Evolutionary conservation across 192 early-diverging fungal genomes (phyloP).

Genomic region (Mortierella claussenii): DNA sequence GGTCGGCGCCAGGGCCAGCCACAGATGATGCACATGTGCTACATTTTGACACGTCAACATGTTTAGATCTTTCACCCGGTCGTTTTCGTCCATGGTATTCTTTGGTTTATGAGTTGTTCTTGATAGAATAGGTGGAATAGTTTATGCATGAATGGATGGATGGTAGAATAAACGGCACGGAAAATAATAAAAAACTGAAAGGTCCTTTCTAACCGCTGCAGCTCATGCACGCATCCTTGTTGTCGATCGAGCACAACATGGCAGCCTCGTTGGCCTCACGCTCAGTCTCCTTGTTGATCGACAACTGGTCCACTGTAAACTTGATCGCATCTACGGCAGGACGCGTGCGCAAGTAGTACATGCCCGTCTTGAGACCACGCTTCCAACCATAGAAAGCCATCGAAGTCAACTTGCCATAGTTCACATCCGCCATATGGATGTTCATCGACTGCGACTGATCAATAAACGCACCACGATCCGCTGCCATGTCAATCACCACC

Average conservation of each 20-base stretch:
- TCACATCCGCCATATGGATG: constrained; percentile 94
- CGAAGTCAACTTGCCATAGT: constrained; percentile 91
- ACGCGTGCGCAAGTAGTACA: constrained; percentile 97
- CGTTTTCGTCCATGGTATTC: too few species aligned
- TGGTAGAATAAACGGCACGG: not conserved
- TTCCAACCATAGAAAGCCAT: constrained; percentile 99
- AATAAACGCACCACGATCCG: constrained; percentile 96
- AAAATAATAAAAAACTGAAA: constrained; percentile 5
- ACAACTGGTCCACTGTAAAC: constrained; percentile 92
- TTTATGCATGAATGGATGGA: not conserved
- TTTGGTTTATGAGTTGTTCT: too few species aligned
- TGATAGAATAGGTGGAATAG: not conserved
- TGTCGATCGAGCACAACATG: constrained; percentile 91
- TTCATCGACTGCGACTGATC: constrained; percentile 97
- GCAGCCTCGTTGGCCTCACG: constrained; percentile 66
- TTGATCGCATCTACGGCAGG: constrained; percentile 98
- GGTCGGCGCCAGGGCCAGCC: too few species aligned
- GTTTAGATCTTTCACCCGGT: too few species aligned
- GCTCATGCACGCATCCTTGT: constrained; percentile 92
- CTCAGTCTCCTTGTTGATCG: constrained; percentile 67
- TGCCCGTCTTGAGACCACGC: constrained; percentile 97
- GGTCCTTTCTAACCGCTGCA: constrained; percentile 71
- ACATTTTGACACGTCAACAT: too few species aligned
- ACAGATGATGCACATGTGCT: too few species aligned
- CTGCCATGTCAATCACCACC: constrained; percentile 93